Base-by-base conservation (phyloP, 345 rosid species). In the Eutrema japonicum region DNA sequence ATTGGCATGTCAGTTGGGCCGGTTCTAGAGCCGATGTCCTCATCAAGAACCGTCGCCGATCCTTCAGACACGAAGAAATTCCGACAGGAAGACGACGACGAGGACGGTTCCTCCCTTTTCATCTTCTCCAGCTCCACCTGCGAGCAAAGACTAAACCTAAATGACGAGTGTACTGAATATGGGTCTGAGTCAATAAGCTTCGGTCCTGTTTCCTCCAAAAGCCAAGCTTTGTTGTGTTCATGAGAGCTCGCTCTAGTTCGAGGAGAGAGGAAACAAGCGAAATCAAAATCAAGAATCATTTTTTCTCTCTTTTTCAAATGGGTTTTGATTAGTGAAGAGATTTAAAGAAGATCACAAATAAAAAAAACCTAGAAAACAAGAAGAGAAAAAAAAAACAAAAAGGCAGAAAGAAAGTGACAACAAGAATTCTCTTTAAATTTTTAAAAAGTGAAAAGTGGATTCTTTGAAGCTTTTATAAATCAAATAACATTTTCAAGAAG, bases 91-190 rank as follows among this genome's bases (percentile, higher is more conserved):
- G 64, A 58, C 50, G 51, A 67, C 13, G 68, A 61, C 0, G 64
- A 61, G 0, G 64, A 69, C 4, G 70, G 58, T 37, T 54, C 48
- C 12, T 69, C 79, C 46, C 80, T 78, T 61, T 79, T 84, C 83
- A 91, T 83, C 30, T 91, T 85, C 68, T 91, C 97, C 13, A 91
- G 80, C 88, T 94, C 97, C 32, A 85, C 84, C 71, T 86, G 91
- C 22, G 97, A 85, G 82, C 96, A 94, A 58, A 94, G 74, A 72
- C 86, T 91, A 79, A 89, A 94, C 86, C 97, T 85, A 84, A 94
- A 94, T 38, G 98, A 94, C 32, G 98, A 94, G 73, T 89, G 92
- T 6, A 87, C 95, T 2, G 97, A 91, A 45, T 88, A 94, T 30
- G 92, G 90, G 46, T 91, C 98, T 53, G 83, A 78, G 64, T 80